Evolutionary conservation across 495 filamentous ascomycete species (phyloP).

Genomic region (Penicillium arizonense): DNA sequence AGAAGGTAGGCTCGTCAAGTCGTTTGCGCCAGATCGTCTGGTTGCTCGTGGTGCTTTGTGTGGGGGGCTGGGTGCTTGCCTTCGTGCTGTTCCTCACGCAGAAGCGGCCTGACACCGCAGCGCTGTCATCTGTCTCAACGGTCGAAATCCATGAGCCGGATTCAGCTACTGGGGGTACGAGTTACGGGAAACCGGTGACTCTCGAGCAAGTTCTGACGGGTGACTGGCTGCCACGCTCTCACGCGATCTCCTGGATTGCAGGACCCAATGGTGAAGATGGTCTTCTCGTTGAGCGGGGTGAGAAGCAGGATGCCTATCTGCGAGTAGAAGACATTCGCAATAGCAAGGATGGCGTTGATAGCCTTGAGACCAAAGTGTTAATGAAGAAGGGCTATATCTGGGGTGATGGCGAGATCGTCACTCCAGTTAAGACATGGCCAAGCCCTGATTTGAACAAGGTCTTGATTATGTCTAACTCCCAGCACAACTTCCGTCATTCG

Average conservation of each 20-base stretch:
- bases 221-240: conserved; percentile 63
- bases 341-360: conserved; percentile 43
- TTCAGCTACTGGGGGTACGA: conserved; percentile 58
- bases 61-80: conserved; percentile 78
- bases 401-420: conserved; percentile 51
- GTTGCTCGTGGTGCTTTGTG: conserved; percentile 61
- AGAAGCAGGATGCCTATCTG: conserved; percentile 63
- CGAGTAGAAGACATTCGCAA: conserved; percentile 83
- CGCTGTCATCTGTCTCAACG: conserved; percentile 17
- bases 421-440: conserved; percentile 62
- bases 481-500: conserved; percentile 86
- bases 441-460: conserved; percentile 84
- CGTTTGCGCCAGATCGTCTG: conserved; percentile 64
- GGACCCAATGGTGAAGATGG: conserved; percentile 86
- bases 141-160: conserved; percentile 54
- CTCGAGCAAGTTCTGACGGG: conserved; percentile 76
- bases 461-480: conserved; percentile 65
- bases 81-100: conserved; percentile 70
- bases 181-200: conserved; percentile 74
- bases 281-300: conserved; percentile 67
- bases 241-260: conserved; percentile 84
- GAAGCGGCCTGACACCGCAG: conserved; percentile 28
- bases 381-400: conserved; percentile 68
- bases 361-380: conserved; percentile 58
- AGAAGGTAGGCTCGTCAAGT: conserved; percentile 21